Percentiles rank a stretch among this genome's conserved stretches.
phyloP scores from a whole-genome alignment of 345 rosid genomes.

The Jatropha curcas region DNA sequence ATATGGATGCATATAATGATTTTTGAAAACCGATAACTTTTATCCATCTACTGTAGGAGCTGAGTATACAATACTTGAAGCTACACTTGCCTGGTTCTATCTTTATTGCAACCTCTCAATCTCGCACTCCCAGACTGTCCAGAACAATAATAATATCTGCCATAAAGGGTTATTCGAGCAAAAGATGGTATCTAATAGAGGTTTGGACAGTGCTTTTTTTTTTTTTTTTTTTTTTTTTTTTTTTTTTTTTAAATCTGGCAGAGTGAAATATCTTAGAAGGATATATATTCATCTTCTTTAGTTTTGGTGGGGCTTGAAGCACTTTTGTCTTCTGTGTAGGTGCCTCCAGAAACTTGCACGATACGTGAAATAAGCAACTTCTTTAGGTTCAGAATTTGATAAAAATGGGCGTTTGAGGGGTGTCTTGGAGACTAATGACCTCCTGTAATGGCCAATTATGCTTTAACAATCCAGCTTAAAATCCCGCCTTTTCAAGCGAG shows the following conservation, averaged over 20 bases:
- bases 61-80: slow-evolving; percentile 72
- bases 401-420: slow-evolving; percentile 97
- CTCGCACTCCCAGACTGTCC: slow-evolving; percentile 94
- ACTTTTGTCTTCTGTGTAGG: slow-evolving; percentile 43
- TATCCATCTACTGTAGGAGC: slow-evolving; percentile 58
- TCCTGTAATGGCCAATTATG: slow-evolving; percentile 99
- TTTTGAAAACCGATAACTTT: no score
- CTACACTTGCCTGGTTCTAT: slow-evolving; percentile 85
- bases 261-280: background rate
- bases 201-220: slow-evolving; percentile 26
- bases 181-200: slow-evolving; percentile 94
- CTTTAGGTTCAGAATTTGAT: slow-evolving; percentile 83
- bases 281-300: background rate
- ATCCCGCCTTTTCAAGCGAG: slow-evolving; percentile 93
- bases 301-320: background rate
- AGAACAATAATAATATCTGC: slow-evolving; percentile 83
- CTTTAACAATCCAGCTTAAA: slow-evolving; percentile 95
- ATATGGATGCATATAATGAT: no score
- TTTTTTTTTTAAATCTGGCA: background rate
- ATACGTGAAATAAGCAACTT: slow-evolving; percentile 93
- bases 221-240: background rate
- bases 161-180: slow-evolving; percentile 87
- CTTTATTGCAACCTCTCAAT: slow-evolving; percentile 96
- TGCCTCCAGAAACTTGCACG: slow-evolving; percentile 84
- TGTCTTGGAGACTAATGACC: slow-evolving; percentile 95